Evolutionary conservation across 2,329 filamentous ascomycete genomes (phyloP).

Genomic region (Ophiostoma ips): DNA sequence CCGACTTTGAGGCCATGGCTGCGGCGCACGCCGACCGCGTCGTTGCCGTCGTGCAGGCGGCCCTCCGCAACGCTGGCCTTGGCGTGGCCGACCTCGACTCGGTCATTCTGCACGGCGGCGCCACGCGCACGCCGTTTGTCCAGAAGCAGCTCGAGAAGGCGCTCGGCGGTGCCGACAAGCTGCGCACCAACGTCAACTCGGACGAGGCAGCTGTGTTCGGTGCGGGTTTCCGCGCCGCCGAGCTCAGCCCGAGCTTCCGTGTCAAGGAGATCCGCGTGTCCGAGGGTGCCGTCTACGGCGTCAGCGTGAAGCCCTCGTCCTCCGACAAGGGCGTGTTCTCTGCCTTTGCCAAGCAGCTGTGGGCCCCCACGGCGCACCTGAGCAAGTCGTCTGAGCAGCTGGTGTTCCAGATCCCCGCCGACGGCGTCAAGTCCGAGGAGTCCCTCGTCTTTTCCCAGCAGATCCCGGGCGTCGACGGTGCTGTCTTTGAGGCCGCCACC

Average conservation of each 20-base stretch:
- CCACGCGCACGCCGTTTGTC: slow-evolving; percentile 82
- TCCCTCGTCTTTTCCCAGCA: slow-evolving; percentile 67
- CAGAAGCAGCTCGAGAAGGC: slow-evolving; percentile 74
- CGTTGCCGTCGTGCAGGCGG: slow-evolving; percentile 53
- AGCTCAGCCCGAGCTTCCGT: slow-evolving; percentile 86
- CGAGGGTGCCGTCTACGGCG: slow-evolving; percentile 63
- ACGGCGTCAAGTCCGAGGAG: slow-evolving; percentile 48
- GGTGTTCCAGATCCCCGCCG: slow-evolving; percentile 51
- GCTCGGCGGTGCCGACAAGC: slow-evolving; percentile 58
- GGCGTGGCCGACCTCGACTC: slow-evolving; percentile 68
- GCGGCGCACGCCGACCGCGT: slow-evolving; percentile 56
- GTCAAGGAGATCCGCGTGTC: slow-evolving; percentile 87
- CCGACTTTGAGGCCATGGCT: slow-evolving; percentile 69
- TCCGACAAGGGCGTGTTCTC: slow-evolving; percentile 39
- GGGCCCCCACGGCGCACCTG: slow-evolving; percentile 61
- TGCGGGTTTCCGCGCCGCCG: slow-evolving; percentile 84
- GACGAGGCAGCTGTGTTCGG: slow-evolving; percentile 95
- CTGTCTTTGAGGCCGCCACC: slow-evolving; percentile 43
- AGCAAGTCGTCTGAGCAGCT: slow-evolving; percentile 71
- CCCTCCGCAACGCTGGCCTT: slow-evolving; percentile 60
- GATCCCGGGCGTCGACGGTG: slow-evolving; percentile 33
- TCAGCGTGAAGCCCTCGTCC: slow-evolving; percentile 60
- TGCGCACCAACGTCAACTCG: slow-evolving; percentile 89
- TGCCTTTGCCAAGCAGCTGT: slow-evolving; percentile 66
- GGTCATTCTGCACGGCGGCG: slow-evolving; percentile 84